Conservation (phyloP, 2,329 filamentous ascomycete species). For the Pseudogymnoascus sp. region DNA sequence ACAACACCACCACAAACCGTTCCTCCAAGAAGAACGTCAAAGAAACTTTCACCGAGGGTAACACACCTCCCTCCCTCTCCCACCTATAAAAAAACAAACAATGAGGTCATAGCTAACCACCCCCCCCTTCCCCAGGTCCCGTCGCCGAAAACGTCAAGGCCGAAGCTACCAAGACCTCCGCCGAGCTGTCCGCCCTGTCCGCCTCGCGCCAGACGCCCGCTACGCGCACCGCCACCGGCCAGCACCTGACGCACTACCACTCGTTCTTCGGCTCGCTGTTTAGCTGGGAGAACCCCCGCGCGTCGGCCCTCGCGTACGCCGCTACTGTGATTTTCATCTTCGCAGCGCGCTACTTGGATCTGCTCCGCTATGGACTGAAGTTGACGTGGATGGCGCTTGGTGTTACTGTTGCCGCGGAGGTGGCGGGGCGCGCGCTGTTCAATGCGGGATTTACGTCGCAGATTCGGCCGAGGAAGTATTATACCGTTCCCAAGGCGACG, state of each 20-base stretch:
- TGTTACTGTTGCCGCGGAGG: conserved; percentile 51
- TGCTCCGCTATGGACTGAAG: conserved; percentile 57
- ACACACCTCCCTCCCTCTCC: not conserved
- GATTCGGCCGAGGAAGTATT: conserved; percentile 58
- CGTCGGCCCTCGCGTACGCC: conserved; percentile 55
- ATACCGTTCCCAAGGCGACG: conserved; percentile 54
- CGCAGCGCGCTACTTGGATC: conserved; percentile 54
- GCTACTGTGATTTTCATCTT: conserved; percentile 51
- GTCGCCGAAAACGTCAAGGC: conserved; percentile 51
- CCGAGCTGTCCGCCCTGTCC: conserved; percentile 50
- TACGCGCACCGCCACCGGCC: conserved; percentile 47
- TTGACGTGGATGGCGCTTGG: conserved; percentile 54
- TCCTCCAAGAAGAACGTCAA: conserved; percentile 25
- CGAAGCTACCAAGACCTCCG: conserved; percentile 43
- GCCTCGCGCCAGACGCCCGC: conserved; percentile 46
- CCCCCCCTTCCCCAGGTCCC: conserved; percentile 39
- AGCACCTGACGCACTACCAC: conserved; percentile 60
- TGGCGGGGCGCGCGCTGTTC: conserved; percentile 50
- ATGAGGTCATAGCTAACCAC: conserved; percentile 14
- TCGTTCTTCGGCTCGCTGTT: conserved; percentile 61
- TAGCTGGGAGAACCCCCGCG: conserved; percentile 60
- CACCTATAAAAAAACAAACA: not conserved
- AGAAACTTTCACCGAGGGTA: conserved; percentile 33
- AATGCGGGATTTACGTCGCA: conserved; percentile 55
- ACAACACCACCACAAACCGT: conserved; percentile 25